Conservation (phyloP, 2,329 filamentous ascomycete species). For the Colletotrichum eleusines region DNA sequence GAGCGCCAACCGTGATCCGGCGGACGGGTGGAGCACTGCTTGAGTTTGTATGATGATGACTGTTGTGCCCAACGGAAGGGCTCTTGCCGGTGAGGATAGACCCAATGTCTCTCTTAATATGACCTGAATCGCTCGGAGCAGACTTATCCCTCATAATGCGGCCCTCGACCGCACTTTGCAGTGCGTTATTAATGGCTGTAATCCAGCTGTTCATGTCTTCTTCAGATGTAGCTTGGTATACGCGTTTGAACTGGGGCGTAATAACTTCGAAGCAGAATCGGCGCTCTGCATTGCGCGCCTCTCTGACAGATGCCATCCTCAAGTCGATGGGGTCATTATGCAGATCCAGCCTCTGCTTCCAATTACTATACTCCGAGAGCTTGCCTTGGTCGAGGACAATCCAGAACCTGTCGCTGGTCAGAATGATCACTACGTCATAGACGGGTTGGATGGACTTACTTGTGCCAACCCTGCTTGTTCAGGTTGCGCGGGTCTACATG, state of each 20-base stretch:
- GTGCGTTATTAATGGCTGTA: constrained; percentile 92
- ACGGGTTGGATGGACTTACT: constrained; percentile 70
- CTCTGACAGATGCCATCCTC: constrained; percentile 94
- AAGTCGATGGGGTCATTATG: constrained; percentile 99
- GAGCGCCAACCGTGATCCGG: constrained; percentile 91
- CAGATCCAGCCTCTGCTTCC: constrained; percentile 96
- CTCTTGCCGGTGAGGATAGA: constrained; percentile 95
- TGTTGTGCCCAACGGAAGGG: constrained; percentile 72
- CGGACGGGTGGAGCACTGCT: constrained; percentile 73
- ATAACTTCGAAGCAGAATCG: constrained; percentile 99
- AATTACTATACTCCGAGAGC: constrained; percentile 98
- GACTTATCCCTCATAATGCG: constrained; percentile 69
- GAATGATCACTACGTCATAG: not conserved
- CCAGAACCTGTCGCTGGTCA: constrained; percentile 80
- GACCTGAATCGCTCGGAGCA: constrained; percentile 62
- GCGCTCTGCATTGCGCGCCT: constrained; percentile 93
- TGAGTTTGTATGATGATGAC: constrained; percentile 60
- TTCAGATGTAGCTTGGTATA: constrained; percentile 97
- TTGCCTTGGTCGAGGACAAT: constrained; percentile 97
- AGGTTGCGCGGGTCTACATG: constrained; percentile 95
- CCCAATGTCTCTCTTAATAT: constrained; percentile 86
- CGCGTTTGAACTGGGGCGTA: constrained; percentile 93
- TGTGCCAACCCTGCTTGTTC: constrained; percentile 99
- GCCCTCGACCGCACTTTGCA: constrained; percentile 95
- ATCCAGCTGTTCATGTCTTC: constrained; percentile 99